These are phyloP conservation scores for Carpinus fangiana DNA, from an alignment of 306 rosid species.

Conservation along the genomic window DNA sequence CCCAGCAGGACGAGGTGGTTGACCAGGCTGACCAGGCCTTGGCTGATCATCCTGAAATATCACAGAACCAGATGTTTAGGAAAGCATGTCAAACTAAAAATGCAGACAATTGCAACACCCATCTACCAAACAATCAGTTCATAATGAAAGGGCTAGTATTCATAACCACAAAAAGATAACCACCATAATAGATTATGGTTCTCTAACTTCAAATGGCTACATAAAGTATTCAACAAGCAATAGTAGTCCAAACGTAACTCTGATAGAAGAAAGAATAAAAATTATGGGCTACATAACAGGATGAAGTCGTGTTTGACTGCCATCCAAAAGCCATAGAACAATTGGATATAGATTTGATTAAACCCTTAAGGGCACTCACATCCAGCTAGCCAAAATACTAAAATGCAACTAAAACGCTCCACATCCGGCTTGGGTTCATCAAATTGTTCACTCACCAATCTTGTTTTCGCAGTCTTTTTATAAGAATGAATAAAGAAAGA, in stretches of 20 bases:
- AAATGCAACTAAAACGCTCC: too few relatives aligned
- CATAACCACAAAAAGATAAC: neutral
- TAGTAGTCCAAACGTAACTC: neutral
- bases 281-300: neutral
- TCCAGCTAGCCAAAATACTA: too few relatives aligned
- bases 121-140: neutral
- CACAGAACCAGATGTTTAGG: neutral
- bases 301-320: neutral
- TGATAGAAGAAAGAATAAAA: neutral
- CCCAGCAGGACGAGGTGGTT: conserved; percentile 63
- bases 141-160: neutral
- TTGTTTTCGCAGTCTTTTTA: too few relatives aligned
- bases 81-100: conserved; percentile 1
- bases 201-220: neutral
- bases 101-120: neutral
- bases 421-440: too few relatives aligned
- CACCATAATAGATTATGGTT: neutral
- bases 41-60: conserved; percentile 59
- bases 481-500: too few relatives aligned
- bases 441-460: too few relatives aligned
- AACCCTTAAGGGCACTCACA: too few relatives aligned
- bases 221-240: neutral
- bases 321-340: too few relatives aligned
- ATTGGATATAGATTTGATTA: too few relatives aligned
- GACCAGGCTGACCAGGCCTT: conserved; percentile 76